Base-by-base conservation (phyloP, 2,329 filamentous ascomycete genomes). In the Corynespora cassiicola region DNA sequence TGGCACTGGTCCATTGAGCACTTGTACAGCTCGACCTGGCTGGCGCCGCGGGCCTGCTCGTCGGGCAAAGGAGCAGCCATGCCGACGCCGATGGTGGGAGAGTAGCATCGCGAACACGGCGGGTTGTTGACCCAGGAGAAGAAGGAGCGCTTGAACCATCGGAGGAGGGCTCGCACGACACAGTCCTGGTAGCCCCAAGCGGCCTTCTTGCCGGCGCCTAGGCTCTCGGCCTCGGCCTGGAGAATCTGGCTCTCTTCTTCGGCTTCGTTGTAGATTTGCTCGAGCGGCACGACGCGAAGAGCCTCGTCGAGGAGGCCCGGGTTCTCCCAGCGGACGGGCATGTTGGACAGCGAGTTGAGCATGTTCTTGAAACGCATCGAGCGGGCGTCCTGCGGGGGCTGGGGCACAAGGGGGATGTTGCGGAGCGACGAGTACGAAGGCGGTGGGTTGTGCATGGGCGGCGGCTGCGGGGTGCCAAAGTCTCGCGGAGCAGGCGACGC, bases 141-240 rank as follows among this genome's bases (percentile, higher is more conserved):
- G 74, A 97, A 97, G 6, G 87, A 86, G 50, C 87, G 81, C 74
- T 94, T 95, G 75, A 96, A 99, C 94, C 94, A 97, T 70, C 88
- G 90, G 61, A 97, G 76, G 50, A 97, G 76, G 45, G 92, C 89
- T 52, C 88, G 82, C 61, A 97, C 87, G 38, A 96, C 90, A 68
- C 92, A 99, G 72, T 99, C 94, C 70, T 97, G 92, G 65, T 97
- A 96, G 40, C 91, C 92, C 92, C 92, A 97, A 74, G 90, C 87
- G 2, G 91, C 82, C 66, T 87, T 87, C 52, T 83, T 80, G 38
- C 85, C 88, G 39, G 87, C 83, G 14, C 88, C 88, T 74, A 96
- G 84, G 53, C 90, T 95, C 63, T 87, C 87, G 20, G 92, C 92
- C 68, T 95, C 85, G 21, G 90, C 94, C 61, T 87, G 84, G 55